Evolutionary conservation across 805 yeast genomes (phyloP).

Genomic region (Brettanomyces sp.): DNA sequence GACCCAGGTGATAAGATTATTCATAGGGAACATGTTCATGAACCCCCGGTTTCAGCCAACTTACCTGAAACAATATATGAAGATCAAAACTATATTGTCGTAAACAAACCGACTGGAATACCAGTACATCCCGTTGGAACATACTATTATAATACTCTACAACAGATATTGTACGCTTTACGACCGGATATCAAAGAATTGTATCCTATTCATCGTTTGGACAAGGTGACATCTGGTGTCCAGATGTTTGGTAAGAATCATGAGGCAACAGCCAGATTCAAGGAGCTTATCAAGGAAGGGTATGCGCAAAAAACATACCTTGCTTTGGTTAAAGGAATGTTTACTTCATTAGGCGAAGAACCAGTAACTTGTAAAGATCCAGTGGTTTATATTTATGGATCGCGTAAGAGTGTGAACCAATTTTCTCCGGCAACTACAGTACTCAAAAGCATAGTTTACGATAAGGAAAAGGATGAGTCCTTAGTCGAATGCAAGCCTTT

Average conservation of each 20-base stretch:
- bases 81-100: slow-evolving; percentile 31
- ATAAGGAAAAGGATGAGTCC: slow-evolving; percentile 22
- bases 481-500: slow-evolving; percentile 35
- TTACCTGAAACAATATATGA: slow-evolving; percentile 23
- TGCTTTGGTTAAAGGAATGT: slow-evolving; percentile 32
- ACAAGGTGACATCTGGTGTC: slow-evolving; percentile 41
- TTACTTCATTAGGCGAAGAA: slow-evolving; percentile 20
- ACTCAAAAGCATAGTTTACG: slow-evolving; percentile 18
- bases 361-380: slow-evolving; percentile 28
- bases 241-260: slow-evolving; percentile 31
- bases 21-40: slow-evolving; percentile 35
- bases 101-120: slow-evolving; percentile 43
- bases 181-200: slow-evolving; percentile 1
- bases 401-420: slow-evolving; percentile 12
- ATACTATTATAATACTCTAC: slow-evolving; percentile 33
- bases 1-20: slow-evolving; percentile 14
- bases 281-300: background rate
- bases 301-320: slow-evolving; percentile 28
- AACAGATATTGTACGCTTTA: slow-evolving; percentile 28
- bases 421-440: slow-evolving; percentile 12
- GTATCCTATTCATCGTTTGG: slow-evolving; percentile 38
- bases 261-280: background rate
- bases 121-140: slow-evolving; percentile 47
- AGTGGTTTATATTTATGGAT: slow-evolving; percentile 17
- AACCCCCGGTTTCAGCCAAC: slow-evolving; percentile 27